Evolutionary conservation across 495 filamentous ascomycete species (phyloP).

Genomic region (Aspergillus nanangensis): DNA sequence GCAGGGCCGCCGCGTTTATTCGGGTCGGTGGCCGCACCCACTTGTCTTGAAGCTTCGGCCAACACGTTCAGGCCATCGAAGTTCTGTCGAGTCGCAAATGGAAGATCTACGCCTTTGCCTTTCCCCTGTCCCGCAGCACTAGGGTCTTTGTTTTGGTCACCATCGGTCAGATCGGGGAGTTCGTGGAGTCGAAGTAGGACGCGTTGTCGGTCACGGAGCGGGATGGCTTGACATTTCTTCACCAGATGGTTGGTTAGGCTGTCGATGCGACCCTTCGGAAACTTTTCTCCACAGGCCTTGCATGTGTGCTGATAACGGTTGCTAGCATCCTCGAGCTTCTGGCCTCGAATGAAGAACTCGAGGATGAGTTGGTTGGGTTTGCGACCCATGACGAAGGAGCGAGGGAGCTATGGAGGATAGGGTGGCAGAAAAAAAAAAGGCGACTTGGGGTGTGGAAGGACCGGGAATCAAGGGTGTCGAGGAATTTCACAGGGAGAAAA

Average conservation of each 20-base stretch:
- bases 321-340: conserved; percentile 75
- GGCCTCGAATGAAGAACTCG: conserved; percentile 78
- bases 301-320: conserved; percentile 87
- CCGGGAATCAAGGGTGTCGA: neutral
- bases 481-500: neutral
- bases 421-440: conserved; percentile 13
- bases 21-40: conserved; percentile 44
- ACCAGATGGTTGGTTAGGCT: conserved; percentile 71
- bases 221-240: conserved; percentile 75
- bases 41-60: conserved; percentile 75
- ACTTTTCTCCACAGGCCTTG: conserved; percentile 78
- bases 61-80: conserved; percentile 76
- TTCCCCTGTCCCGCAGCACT: conserved; percentile 32
- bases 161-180: conserved; percentile 36
- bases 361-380: conserved; percentile 77
- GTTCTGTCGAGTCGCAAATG: conserved; percentile 44
- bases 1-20: conserved; percentile 36
- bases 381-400: conserved; percentile 58
- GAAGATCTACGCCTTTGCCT: conserved; percentile 35
- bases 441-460: conserved; percentile 1
- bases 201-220: conserved; percentile 60
- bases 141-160: conserved; percentile 31
- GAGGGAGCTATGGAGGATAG: conserved; percentile 3
- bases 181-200: conserved; percentile 57
- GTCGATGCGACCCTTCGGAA: conserved; percentile 80